phyloP scores from a whole-genome alignment of 140 eudicot species.

The Anethum foeniculum region DNA sequence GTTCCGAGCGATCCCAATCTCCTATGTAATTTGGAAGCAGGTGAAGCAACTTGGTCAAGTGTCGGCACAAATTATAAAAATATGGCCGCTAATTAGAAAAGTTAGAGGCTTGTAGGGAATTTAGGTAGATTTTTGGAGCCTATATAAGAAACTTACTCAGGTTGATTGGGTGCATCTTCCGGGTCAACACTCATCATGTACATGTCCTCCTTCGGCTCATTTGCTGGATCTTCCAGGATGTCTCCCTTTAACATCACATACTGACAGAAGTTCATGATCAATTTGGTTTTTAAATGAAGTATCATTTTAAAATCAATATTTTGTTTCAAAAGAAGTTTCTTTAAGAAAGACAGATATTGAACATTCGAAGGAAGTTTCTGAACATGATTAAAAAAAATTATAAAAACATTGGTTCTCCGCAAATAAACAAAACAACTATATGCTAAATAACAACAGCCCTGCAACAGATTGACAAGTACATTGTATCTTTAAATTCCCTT shows the following conservation, averaged over 20 bases:
- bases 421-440: background rate
- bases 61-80: background rate
- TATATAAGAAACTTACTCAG: conserved; percentile 49
- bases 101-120: background rate
- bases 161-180: conserved; percentile 78
- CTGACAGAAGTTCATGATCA: background rate
- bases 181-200: conserved; percentile 93
- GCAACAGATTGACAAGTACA: background rate
- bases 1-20: conserved; percentile 76
- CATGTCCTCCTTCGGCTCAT: conserved; percentile 97
- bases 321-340: background rate
- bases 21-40: conserved; percentile 33
- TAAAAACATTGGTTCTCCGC: background rate
- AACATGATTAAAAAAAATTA: background rate
- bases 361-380: background rate
- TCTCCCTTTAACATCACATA: conserved; percentile 54
- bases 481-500: background rate
- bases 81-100: background rate
- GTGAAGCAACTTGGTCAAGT: background rate
- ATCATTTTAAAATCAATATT: background rate
- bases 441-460: background rate
- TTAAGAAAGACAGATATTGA: background rate
- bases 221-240: conserved; percentile 91
- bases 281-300: background rate
- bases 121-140: background rate